Evolutionary conservation across 139 green algal genomes (phyloP), one percentile per base, ranked within the genome.

Genomic region (Chlorella sp.): DNA sequence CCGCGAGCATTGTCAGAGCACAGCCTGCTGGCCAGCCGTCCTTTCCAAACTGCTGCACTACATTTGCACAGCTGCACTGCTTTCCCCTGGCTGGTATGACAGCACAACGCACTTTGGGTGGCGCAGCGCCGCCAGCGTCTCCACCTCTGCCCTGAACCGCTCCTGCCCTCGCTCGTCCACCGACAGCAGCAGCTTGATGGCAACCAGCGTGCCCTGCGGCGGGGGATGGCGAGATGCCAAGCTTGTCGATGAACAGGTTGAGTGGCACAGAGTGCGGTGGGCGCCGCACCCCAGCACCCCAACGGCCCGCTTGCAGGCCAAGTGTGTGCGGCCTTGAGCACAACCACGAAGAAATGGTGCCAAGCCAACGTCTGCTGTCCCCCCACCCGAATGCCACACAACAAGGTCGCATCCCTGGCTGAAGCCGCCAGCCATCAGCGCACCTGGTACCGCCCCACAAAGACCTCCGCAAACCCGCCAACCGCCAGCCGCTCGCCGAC

Each of bases 401-500:
- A n/a, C n/a, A n/a, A n/a, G n/a, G n/a, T n/a, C n/a, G n/a, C n/a
- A n/a, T n/a, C n/a, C n/a, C n/a, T n/a, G n/a, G n/a, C n/a, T n/a
- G n/a, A n/a, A n/a, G n/a, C n/a, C n/a, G n/a, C n/a, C n/a, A n/a
- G 3, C n/a, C 41, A 2, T 30, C 28, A 22, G 1, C 74, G 40
- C 67, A 92, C 89, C 87, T 94, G 86, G 62, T 95, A 95, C 51
- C 91, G 91, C 40, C 89, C 92, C 8, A 94, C 34, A 73, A 94
- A 96, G 90, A 98, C 70, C 90, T 96, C 92, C 11, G 91, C 93
- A 84, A 94, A 98, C 40, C 82, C 92, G 62, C 96, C 95, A 9
- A 97, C 90, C 16, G 95, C 95, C 43, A 98, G 92, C 70, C 95
- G 92, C 40, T 87, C 88, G 3, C 92, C 92, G n/a, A 94, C 84